A percentile compares a stretch with the other conserved stretches of the same genome.
phyloP scores from a whole-genome alignment of 768 basidiomycete genomes.

The Russula sp. region DNA sequence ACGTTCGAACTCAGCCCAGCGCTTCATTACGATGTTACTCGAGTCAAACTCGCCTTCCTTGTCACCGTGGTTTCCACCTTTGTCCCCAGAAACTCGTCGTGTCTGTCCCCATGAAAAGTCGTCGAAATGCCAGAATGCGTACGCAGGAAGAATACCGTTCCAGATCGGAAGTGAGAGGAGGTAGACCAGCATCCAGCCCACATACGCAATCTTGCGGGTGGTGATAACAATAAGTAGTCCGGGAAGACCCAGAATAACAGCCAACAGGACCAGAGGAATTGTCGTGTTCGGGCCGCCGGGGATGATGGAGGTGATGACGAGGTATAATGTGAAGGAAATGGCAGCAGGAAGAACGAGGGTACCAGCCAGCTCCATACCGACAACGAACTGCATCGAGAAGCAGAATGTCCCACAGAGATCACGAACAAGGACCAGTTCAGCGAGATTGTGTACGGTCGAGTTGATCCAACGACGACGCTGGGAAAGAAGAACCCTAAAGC shows the following conservation, averaged over 20 bases:
- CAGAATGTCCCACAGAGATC: conserved; percentile 99
- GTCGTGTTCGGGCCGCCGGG: conserved; percentile 72
- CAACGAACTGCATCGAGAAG: conserved; percentile 99
- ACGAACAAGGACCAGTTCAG: conserved; percentile 89
- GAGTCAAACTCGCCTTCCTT: conserved; percentile 99
- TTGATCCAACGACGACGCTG: conserved; percentile 99
- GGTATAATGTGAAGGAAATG: conserved; percentile 93
- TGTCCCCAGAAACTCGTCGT: conserved; percentile 55
- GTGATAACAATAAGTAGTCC: conserved; percentile 95
- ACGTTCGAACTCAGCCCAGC: conserved; percentile 97
- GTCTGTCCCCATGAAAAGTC: conserved; percentile 99
- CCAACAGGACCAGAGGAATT: conserved; percentile 88
- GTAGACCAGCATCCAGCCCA: conserved; percentile 97
- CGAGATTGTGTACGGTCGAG: conserved; percentile 95
- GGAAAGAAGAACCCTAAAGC: conserved; percentile 86
- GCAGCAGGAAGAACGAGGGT: conserved; percentile 96
- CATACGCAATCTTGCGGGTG: conserved; percentile 85
- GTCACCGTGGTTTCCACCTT: conserved; percentile 66
- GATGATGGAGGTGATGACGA: conserved; percentile 83
- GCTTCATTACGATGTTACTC: conserved; percentile 95
- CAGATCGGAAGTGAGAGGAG: conserved; percentile 90
- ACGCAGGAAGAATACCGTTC: conserved; percentile 94
- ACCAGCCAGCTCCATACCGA: conserved; percentile 96
- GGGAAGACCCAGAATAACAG: conserved; percentile 92
- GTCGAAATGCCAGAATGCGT: conserved; percentile 99